phyloP scores from a whole-genome alignment of 2,329 filamentous ascomycete genomes.

The Tolypocladium guangdongense region DNA sequence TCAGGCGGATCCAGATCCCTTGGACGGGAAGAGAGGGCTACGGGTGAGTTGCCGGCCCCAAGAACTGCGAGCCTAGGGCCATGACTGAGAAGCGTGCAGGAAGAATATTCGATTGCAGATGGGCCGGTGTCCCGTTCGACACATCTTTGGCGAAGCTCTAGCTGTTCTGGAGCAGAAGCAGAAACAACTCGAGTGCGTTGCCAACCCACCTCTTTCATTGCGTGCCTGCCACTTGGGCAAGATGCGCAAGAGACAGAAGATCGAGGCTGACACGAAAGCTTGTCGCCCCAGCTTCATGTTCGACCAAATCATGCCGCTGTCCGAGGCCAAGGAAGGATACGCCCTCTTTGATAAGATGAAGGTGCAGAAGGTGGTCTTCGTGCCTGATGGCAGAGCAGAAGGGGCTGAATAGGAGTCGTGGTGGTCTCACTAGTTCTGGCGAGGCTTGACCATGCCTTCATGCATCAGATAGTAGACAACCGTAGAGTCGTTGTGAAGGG shows the following conservation, averaged over 20 bases:
- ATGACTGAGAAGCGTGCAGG: slow-evolving; percentile 23
- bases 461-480: slow-evolving; percentile 78
- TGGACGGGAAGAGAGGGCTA: slow-evolving; percentile 56
- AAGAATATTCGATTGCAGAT: slow-evolving; percentile 68
- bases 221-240: background rate
- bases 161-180: slow-evolving; percentile 55
- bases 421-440: slow-evolving; percentile 55
- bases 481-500: slow-evolving; percentile 69
- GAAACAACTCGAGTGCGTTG: slow-evolving; percentile 50
- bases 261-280: background rate
- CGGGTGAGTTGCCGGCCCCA: slow-evolving; percentile 21
- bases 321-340: slow-evolving; percentile 56
- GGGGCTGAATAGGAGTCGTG: background rate
- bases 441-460: slow-evolving; percentile 76
- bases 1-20: slow-evolving; percentile 38
- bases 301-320: slow-evolving; percentile 61
- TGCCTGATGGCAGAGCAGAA: slow-evolving; percentile 22
- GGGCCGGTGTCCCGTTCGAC: slow-evolving; percentile 66
- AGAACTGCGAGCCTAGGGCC: background rate
- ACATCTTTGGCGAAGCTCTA: slow-evolving; percentile 56
- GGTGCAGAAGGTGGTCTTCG: slow-evolving; percentile 64
- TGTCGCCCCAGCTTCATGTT: slow-evolving; percentile 54
- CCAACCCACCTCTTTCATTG: background rate
- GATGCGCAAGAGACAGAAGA: background rate
- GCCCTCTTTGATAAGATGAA: slow-evolving; percentile 63